Percentiles rank a stretch among this genome's conserved stretches.
Conservation (phyloP, 176 grass and related monocot species). For the Eragrostis nindensis region DNA sequence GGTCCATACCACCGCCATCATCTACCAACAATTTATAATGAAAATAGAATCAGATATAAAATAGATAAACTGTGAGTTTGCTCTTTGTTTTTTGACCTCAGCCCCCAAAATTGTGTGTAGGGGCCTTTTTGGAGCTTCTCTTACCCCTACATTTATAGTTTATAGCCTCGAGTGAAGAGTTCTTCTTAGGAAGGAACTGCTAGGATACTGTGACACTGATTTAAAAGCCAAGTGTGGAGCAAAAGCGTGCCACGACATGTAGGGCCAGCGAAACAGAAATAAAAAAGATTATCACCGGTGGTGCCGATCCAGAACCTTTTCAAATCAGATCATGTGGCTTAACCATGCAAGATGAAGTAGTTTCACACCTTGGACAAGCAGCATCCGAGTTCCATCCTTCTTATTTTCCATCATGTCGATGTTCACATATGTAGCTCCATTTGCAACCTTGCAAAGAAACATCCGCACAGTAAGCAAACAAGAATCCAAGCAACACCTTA, state of each 20-base stretch:
- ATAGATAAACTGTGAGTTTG: not conserved
- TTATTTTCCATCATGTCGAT: slow-evolving; percentile 68
- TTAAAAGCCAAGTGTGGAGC: not conserved
- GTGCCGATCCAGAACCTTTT: too few species aligned
- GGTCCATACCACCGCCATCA: slow-evolving; percentile 94
- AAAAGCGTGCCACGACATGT: slow-evolving; percentile 2
- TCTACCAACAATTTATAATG: slow-evolving; percentile 48
- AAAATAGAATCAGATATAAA: slow-evolving; percentile 9
- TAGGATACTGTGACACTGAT: not conserved
- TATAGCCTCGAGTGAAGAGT: not conserved
- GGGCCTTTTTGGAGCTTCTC: too few species aligned
- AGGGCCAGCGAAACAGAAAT: not conserved
- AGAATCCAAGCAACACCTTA: slow-evolving; percentile 1
- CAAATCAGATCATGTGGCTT: not conserved
- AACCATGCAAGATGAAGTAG: slow-evolving; percentile 14
- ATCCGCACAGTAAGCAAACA: slow-evolving; percentile 25
- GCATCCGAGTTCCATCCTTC: slow-evolving; percentile 67
- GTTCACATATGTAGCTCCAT: slow-evolving; percentile 96
- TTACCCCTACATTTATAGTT: too few species aligned
- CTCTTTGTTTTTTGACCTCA: too few species aligned
- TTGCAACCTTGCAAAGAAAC: slow-evolving; percentile 62
- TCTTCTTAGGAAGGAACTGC: not conserved
- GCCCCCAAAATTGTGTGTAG: too few species aligned
- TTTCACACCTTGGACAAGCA: slow-evolving; percentile 82
- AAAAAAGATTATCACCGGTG: too few species aligned